A percentile compares a stretch with the other conserved stretches of the same genome.
Conservation (phyloP, 2,329 filamentous ascomycete species). For the Plenodomus lindquistii region DNA sequence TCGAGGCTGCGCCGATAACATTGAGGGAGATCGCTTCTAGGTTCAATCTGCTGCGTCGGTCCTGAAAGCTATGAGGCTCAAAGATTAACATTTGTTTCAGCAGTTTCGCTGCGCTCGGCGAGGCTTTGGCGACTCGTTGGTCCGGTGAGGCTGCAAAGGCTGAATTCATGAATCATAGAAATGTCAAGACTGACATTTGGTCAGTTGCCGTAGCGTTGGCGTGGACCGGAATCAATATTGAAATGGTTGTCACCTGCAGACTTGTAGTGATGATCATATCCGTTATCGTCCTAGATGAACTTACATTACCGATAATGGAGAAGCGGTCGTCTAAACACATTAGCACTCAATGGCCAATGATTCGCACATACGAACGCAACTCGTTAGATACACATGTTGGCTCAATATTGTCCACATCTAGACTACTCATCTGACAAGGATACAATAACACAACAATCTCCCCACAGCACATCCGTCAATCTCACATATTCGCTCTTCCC, state of each 20-base stretch:
- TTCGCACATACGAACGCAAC: too few species aligned
- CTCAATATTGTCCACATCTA: too few species aligned
- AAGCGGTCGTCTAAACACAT: too few species aligned
- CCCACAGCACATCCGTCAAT: too few species aligned
- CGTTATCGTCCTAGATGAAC: neutral
- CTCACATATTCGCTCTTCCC: too few species aligned
- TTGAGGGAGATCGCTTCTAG: slow-evolving; percentile 92
- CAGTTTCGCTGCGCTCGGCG: slow-evolving; percentile 62
- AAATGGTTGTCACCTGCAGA: neutral
- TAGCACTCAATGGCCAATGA: too few species aligned
- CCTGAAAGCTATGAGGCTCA: too few species aligned
- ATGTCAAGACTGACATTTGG: slow-evolving; percentile 77
- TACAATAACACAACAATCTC: too few species aligned
- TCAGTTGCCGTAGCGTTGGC: slow-evolving; percentile 65
- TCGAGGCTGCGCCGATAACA: slow-evolving; percentile 87
- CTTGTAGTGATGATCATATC: slow-evolving; percentile 1
- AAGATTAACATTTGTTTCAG: slow-evolving; percentile 70
- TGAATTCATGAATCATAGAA: slow-evolving; percentile 83
- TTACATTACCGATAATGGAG: too few species aligned
- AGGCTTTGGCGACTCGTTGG: slow-evolving; percentile 88
- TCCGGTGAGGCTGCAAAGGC: slow-evolving; percentile 86
- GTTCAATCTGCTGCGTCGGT: slow-evolving; percentile 78
- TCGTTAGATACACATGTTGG: too few species aligned
- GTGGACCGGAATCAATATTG: neutral
- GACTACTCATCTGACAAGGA: too few species aligned